Percentiles rank a stretch among this genome's conserved stretches.
These are phyloP conservation scores for Starmerella bombicola DNA, from an alignment of 805 yeast species.

Conservation along the genomic window DNA sequence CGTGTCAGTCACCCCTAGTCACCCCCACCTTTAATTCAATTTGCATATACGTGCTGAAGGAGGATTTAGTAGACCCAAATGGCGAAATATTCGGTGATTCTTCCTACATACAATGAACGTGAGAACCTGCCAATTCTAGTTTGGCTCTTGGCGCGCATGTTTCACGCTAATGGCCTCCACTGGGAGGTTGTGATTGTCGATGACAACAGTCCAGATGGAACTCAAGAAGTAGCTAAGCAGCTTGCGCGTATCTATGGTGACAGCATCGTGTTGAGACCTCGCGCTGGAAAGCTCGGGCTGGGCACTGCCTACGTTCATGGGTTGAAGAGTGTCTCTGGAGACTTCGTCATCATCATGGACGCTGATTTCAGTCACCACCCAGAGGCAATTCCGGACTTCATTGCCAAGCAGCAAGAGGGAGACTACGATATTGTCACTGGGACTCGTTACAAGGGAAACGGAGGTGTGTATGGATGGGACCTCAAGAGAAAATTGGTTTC, in stretches of 20 bases:
- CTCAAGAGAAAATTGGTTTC: slow-evolving; percentile 64
- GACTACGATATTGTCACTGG: slow-evolving; percentile 35
- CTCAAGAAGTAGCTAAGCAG: slow-evolving; percentile 40
- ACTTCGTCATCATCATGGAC: slow-evolving; percentile 70
- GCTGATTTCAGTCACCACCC: slow-evolving; percentile 72
- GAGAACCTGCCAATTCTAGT: slow-evolving; percentile 56
- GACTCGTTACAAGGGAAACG: slow-evolving; percentile 67
- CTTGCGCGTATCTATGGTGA: slow-evolving; percentile 41
- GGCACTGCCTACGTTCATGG: slow-evolving; percentile 78
- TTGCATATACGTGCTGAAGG: too few species aligned
- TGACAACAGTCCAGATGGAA: slow-evolving; percentile 72
- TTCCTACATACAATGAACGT: slow-evolving; percentile 69
- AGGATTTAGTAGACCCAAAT: too few species aligned
- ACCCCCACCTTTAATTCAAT: too few species aligned
- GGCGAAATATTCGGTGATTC: slow-evolving; percentile 54
- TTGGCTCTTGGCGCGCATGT: slow-evolving; percentile 57
- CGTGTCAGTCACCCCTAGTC: too few species aligned
- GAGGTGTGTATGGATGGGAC: slow-evolving; percentile 80
- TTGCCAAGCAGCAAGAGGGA: slow-evolving; percentile 41
- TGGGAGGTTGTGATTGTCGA: slow-evolving; percentile 74
- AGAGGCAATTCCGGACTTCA: slow-evolving; percentile 63
- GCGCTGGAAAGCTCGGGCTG: slow-evolving; percentile 66
- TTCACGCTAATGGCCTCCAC: slow-evolving; percentile 41
- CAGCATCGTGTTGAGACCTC: slow-evolving; percentile 51
- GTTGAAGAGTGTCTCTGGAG: slow-evolving; percentile 54